These are phyloP conservation scores for Microbotryum lychnidis-dioicae DNA, from an alignment of 1,284 basidiomycete genomes.

Conservation along the genomic window DNA sequence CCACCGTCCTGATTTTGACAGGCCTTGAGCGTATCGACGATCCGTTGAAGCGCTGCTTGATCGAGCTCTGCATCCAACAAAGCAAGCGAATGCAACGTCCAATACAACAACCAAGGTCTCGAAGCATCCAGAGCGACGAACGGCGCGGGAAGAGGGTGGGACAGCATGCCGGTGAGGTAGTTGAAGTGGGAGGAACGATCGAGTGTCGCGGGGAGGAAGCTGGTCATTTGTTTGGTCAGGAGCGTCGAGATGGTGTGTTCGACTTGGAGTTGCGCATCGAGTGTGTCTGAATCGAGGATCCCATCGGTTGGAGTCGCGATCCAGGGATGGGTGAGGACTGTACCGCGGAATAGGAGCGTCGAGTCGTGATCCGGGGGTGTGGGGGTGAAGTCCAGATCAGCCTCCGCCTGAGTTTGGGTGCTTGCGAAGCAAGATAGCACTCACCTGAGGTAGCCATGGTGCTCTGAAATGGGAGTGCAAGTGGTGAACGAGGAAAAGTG, in stretches of 20 bases:
- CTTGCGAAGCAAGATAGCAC: too few species aligned
- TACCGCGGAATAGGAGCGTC: too few species aligned
- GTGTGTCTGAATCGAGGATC: conserved; percentile 11
- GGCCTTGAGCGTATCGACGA: conserved; percentile 65
- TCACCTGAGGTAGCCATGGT: too few species aligned
- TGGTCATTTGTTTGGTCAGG: conserved; percentile 9
- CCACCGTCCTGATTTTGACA: conserved; percentile 77
- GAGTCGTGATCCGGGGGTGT: too few species aligned
- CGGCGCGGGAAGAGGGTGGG: conserved; percentile 51
- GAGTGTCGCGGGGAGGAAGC: conserved; percentile 2
- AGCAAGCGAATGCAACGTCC: conserved; percentile 75
- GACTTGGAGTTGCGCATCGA: conserved; percentile 14
- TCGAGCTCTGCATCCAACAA: conserved; percentile 68
- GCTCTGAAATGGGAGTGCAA: too few species aligned
- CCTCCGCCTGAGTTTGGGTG: too few species aligned
- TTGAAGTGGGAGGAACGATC: conserved; percentile 12
- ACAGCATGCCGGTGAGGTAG: conserved; percentile 25
- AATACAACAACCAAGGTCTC: conserved; percentile 85
- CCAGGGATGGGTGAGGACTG: conserved; percentile 28
- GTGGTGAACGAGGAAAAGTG: too few species aligned
- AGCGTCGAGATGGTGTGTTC: conserved; percentile 18
- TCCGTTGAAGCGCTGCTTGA: conserved; percentile 59
- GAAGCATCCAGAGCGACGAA: conserved; percentile 82
- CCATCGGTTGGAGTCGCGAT: conserved; percentile 19
- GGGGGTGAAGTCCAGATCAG: too few species aligned